A percentile compares a stretch with the other conserved stretches of the same genome.
Evolutionary conservation across 345 rosid genomes (phyloP).

Genomic region (Toxicodendron radicans): DNA sequence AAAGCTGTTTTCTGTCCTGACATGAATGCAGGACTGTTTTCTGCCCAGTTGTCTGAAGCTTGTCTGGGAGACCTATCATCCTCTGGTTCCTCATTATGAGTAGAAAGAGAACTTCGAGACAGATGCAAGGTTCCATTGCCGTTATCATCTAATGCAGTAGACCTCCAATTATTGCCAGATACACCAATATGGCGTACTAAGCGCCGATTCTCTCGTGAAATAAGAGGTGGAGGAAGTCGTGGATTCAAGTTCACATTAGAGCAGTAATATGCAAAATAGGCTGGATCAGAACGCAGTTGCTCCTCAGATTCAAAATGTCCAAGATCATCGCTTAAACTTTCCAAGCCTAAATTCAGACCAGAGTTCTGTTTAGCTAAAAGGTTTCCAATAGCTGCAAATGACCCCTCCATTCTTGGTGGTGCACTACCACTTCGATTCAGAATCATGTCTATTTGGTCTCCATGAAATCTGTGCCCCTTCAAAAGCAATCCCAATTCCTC

Average conservation of each 20-base stretch:
- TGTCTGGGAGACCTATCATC: conserved; percentile 59
- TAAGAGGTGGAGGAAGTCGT: conserved; percentile 89
- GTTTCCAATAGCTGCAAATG: conserved; percentile 74
- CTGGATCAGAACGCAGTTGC: conserved; percentile 78
- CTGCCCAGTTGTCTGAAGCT: conserved; percentile 24
- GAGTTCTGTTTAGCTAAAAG: conserved; percentile 64
- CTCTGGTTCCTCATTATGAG: conserved; percentile 83
- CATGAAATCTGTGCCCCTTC: conserved; percentile 57
- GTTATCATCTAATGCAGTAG: conserved; percentile 52
- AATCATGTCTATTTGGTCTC: conserved; percentile 38
- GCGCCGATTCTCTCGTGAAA: conserved; percentile 70
- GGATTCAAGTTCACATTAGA: conserved; percentile 88
- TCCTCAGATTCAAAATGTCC: conserved; percentile 69
- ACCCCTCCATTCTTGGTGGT: conserved; percentile 97
- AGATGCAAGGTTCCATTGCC: conserved; percentile 46
- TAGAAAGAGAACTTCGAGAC: conserved; percentile 55
- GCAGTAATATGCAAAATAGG: conserved; percentile 72
- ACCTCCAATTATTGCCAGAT: conserved; percentile 47
- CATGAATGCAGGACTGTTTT: conserved; percentile 22
- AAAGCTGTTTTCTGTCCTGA: conserved; percentile 39
- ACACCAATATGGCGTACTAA: conserved; percentile 71
- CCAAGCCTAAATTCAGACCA: conserved; percentile 44
- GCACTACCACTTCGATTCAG: conserved; percentile 97
- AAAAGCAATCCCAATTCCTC: conserved; percentile 76
- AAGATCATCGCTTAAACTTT: conserved; percentile 53